Base-by-base conservation (phyloP, 345 rosid species). In the Sonneratia alba region DNA sequence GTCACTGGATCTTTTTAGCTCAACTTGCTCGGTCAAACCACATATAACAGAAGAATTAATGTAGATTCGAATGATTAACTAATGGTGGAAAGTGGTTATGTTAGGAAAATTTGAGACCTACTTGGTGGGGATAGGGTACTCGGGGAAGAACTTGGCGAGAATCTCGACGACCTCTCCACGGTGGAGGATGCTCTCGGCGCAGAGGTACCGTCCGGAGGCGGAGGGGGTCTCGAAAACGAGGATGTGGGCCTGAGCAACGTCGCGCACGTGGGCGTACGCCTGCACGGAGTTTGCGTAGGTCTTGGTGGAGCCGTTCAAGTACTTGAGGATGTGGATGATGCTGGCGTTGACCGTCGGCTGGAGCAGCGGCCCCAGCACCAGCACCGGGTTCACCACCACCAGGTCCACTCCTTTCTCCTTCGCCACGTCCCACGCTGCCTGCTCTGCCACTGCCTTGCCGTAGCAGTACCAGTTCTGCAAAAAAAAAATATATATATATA, bases 111-210 rank as follows among this genome's bases (percentile, higher is more conserved):
- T 34, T 4, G 7, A 18, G 82, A 27, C 96, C 80, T 89, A 95
- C 99, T 85, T 90, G 87, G 91, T 87, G 16, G 99, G 99, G 70
- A 95, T 75, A 16, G 96, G 94, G 51, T 95, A 92, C 71, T 90
- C 97, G 0, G 97, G 99, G 88, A 89, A 95, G 83, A 92, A 82
- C 82, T 92, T 89, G 75, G 91, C 82, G 0, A 95, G 79, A 75
- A 95, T 95, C 48, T 89, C 97, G 72, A 92, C 99, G 75, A 95
- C 94, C 27, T 95, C 97, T 6, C 96, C 97, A 0, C 99, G 97
- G 83, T 92, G 99, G 79, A 95, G 94, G 27, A 88, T 89, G 0
- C 88, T 87, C 77, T 90, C 98, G 11, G 92, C 91, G 27, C 93
- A 91, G 57, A 95, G 81, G 83, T 92, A 92, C 1, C 99, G 88